Evolutionary conservation across 768 basidiomycete species (phyloP).

Genomic region (Lanmaoa rubissima): DNA sequence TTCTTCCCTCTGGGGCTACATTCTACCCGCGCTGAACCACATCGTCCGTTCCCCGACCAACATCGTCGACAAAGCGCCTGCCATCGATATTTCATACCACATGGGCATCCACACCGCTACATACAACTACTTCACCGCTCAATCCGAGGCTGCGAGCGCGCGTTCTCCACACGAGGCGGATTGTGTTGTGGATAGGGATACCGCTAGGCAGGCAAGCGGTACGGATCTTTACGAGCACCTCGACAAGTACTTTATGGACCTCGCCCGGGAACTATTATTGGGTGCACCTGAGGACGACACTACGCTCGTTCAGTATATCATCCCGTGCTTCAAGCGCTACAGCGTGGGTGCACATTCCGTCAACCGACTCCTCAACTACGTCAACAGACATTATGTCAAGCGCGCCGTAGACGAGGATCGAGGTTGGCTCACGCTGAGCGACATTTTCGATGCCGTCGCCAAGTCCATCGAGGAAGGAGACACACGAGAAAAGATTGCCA

Average conservation of each 20-base stretch:
- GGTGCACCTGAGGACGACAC: conserved; percentile 66
- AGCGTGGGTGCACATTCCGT: conserved; percentile 64
- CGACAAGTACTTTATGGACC: conserved; percentile 66
- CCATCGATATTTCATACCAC: conserved; percentile 70
- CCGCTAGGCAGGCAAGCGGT: conserved; percentile 42
- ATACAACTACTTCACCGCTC: conserved; percentile 75
- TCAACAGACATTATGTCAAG: conserved; percentile 70
- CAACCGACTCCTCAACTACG: conserved; percentile 72
- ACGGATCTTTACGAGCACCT: conserved; percentile 72
- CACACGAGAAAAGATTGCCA: conserved; percentile 59
- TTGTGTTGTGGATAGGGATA: conserved; percentile 27
- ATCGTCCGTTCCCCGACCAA: conserved; percentile 71
- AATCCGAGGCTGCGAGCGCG: conserved; percentile 46
- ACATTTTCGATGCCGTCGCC: conserved; percentile 61
- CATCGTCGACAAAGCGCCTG: conserved; percentile 57
- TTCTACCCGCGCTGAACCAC: conserved; percentile 73
- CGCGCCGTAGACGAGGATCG: conserved; percentile 76
- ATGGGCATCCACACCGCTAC: conserved; percentile 79
- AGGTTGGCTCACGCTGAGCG: conserved; percentile 70
- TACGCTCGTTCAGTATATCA: conserved; percentile 64
- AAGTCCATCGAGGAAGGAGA: conserved; percentile 50
- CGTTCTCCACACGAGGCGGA: conserved; percentile 9
- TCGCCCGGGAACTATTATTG: conserved; percentile 58
- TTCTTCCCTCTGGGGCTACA: conserved; percentile 70
- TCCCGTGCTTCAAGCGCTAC: conserved; percentile 71